Base-by-base conservation (phyloP, 2,329 filamentous ascomycete genomes). In the Bimuria novae-zelandiae region DNA sequence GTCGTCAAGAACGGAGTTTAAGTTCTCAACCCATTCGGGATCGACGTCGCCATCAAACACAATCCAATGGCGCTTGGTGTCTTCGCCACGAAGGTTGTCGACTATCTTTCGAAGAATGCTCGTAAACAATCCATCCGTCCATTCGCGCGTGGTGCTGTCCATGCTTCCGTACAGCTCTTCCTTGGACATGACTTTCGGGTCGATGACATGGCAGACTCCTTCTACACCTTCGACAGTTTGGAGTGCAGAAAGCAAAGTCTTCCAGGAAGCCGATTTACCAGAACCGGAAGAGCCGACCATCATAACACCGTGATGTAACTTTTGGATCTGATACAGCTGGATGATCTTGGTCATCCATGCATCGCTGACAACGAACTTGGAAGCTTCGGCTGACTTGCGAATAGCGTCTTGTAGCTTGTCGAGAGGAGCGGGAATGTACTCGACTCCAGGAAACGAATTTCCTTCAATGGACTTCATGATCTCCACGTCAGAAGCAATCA, bases 121-220 rank as follows among this genome's bases (percentile, higher is more conserved):
- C 7, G 94, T 99, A 73, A 99, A 99, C 10, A 99, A 82, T 75
- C 94, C 94, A 67, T 99, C 95, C 0, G 94, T 99, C 94, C 94
- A 99, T 75, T 99, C 94, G 65, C 94, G 87, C 1, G 94, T 99
- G 2, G 94, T 99, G 53, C 90, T 92, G 73, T 99, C 94, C 43
- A 99, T 82, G 64, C 87, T 97, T 70, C 94, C 94, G 69, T 99
- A 99, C 3, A 99, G 80, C 21, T 90, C 90, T 77, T 99, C 94
- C 77, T 99, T 99, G 47, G 92, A 96, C 94, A 99, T 99, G 74
- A 99, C 95, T 78, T 99, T 99, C 35, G 93, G 95, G 74, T 99
- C 94, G 64, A 99, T 99, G 51, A 99, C 90, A 70, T 99, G 94
- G 61, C 87, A 96, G 40, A 99, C 90, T 27, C 95, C 94, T 74